Percentiles rank a stretch among this genome's conserved stretches.
Conservation (phyloP, 805 yeast genomes). For the Pichia californica region DNA sequence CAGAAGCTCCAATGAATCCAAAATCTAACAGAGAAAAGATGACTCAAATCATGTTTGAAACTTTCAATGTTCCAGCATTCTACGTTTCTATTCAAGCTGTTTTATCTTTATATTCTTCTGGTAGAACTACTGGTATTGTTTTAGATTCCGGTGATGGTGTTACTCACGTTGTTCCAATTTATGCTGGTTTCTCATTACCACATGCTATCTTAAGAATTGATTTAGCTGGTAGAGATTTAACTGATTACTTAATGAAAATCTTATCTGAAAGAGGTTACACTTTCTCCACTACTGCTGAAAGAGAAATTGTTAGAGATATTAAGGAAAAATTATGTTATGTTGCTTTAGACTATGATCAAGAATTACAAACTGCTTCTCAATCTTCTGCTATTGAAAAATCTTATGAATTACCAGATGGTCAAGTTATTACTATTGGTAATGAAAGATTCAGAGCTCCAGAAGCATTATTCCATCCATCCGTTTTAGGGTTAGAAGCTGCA, state of each 20-base stretch:
- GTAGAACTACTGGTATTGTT: constrained; percentile 99
- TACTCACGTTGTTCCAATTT: constrained; percentile 99
- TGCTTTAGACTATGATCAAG: constrained; percentile 98
- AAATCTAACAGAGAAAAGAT: constrained; percentile 99
- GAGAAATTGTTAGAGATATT: constrained; percentile 91
- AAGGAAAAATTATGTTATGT: constrained; percentile 99
- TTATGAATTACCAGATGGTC: constrained; percentile 99
- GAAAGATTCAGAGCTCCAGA: constrained; percentile 99
- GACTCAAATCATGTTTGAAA: constrained; percentile 99
- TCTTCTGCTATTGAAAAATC: constrained; percentile 97
- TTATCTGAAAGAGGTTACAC: constrained; percentile 98
- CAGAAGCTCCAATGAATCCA: constrained; percentile 99
- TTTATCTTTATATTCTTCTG: constrained; percentile 95
- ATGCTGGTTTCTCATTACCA: constrained; percentile 99
- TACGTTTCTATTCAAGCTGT: constrained; percentile 99
- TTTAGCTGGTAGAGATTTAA: constrained; percentile 99
- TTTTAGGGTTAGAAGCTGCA: constrained; percentile 83
- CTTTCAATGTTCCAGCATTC: constrained; percentile 98
- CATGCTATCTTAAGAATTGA: constrained; percentile 98
- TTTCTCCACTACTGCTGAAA: constrained; percentile 98
- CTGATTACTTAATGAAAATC: constrained; percentile 98
- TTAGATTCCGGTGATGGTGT: constrained; percentile 99
- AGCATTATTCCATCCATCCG: constrained; percentile 98
- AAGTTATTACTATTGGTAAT: constrained; percentile 98
- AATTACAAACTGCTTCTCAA: constrained; percentile 98